These are phyloP conservation scores for Trichoderma reesei DNA, from an alignment of 495 filamentous ascomycete species.

Conservation along the genomic window DNA sequence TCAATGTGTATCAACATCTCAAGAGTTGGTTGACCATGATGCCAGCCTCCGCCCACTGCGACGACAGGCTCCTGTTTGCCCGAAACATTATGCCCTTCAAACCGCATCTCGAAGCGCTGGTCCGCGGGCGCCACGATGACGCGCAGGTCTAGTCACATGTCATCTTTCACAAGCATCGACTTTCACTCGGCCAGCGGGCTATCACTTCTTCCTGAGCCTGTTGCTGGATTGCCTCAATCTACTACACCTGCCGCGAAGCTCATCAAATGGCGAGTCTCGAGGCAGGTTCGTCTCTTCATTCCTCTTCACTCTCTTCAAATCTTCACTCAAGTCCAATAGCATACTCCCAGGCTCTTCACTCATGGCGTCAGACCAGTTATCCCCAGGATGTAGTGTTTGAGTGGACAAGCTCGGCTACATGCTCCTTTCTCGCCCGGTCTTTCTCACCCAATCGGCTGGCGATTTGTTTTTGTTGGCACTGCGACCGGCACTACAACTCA, in stretches of 20 bases:
- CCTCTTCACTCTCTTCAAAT: too few species aligned
- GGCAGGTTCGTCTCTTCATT: too few species aligned
- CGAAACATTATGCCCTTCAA: slow-evolving; percentile 35
- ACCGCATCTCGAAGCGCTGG: slow-evolving; percentile 46
- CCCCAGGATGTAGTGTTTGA: slow-evolving; percentile 25
- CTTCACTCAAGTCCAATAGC: slow-evolving; percentile 13
- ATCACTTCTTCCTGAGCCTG: slow-evolving; percentile 25
- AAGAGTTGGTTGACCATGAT: neutral
- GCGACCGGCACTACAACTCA: neutral
- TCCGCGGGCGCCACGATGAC: slow-evolving; percentile 46
- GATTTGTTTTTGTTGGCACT: slow-evolving; percentile 17
- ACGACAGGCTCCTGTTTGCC: slow-evolving; percentile 33
- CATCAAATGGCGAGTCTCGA: too few species aligned
- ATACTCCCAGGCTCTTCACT: slow-evolving; percentile 20
- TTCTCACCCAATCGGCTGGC: slow-evolving; percentile 26
- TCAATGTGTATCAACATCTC: too few species aligned
- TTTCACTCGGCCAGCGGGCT: slow-evolving; percentile 16
- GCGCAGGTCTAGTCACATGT: slow-evolving; percentile 35
- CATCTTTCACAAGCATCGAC: slow-evolving; percentile 24
- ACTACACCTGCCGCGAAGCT: slow-evolving; percentile 12
- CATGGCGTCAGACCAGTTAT: slow-evolving; percentile 28
- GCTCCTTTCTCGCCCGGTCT: slow-evolving; percentile 27
- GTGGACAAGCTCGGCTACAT: slow-evolving; percentile 25
- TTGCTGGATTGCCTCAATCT: slow-evolving; percentile 22
- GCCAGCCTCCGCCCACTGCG: neutral